Percentiles rank a stretch among this genome's conserved stretches.
phyloP scores from a whole-genome alignment of 768 basidiomycete species.

The Chalciporus pseudorubinellus region DNA sequence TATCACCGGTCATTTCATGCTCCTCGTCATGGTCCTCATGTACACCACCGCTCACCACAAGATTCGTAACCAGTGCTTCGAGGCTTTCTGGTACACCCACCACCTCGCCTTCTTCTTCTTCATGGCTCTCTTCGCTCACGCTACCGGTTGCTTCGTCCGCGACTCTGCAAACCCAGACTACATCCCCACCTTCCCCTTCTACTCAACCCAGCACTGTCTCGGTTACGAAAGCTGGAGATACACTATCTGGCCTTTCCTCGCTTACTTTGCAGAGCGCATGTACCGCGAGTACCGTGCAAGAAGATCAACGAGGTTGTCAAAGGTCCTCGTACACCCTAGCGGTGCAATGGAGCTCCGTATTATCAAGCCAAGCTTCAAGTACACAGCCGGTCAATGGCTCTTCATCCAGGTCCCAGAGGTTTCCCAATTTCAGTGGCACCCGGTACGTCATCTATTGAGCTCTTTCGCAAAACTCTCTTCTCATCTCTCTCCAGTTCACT shows the following conservation, averaged over 20 bases:
- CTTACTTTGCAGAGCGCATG: constrained; percentile 86
- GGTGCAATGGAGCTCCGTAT: constrained; percentile 94
- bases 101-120: constrained; percentile 95
- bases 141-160: constrained; percentile 93
- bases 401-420: constrained; percentile 88
- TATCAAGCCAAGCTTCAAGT: constrained; percentile 87
- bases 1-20: constrained; percentile 96
- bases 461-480: background rate
- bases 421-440: constrained; percentile 88
- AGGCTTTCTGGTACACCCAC: constrained; percentile 97
- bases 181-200: constrained; percentile 77
- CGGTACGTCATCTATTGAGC: constrained; percentile 52
- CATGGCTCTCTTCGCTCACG: constrained; percentile 85
- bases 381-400: constrained; percentile 89
- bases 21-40: constrained; percentile 90
- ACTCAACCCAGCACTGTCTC: constrained; percentile 81
- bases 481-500: constrained; percentile 61
- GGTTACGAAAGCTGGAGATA: constrained; percentile 91
- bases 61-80: constrained; percentile 87
- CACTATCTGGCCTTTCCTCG: constrained; percentile 88
- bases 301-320: constrained; percentile 72
- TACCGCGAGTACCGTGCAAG: constrained; percentile 82
- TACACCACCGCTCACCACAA: constrained; percentile 89
- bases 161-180: constrained; percentile 75
- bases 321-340: constrained; percentile 87